A percentile compares a stretch with the other conserved stretches of the same genome.
Conservation (phyloP, 305 asterid species). For the Ruellia speciosa region DNA sequence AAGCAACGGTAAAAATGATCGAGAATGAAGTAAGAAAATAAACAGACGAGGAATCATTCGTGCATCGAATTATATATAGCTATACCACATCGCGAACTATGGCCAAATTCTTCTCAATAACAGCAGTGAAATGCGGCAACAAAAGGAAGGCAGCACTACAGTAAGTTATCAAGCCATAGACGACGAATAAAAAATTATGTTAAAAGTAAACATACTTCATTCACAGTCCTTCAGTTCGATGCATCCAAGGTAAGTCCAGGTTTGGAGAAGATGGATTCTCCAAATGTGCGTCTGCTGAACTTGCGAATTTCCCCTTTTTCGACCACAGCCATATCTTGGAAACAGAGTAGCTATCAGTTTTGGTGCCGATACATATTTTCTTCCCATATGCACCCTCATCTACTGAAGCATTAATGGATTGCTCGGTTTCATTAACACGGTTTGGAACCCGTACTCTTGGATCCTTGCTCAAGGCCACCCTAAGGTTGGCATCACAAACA, state of each 20-base stretch:
- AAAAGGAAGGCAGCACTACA: constrained; percentile 21
- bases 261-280: constrained; percentile 38
- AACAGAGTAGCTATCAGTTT: constrained; percentile 86
- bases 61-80: constrained; percentile 26
- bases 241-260: constrained; percentile 51
- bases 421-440: constrained; percentile 24
- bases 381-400: constrained; percentile 54
- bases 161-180: constrained; percentile 13
- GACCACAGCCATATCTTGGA: constrained; percentile 99
- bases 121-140: constrained; percentile 23
- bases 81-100: constrained; percentile 26
- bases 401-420: constrained; percentile 17
- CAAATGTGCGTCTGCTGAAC: constrained; percentile 38
- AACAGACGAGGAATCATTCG: constrained; percentile 3
- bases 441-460: constrained; percentile 21
- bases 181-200: constrained; percentile 23
- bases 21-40: background rate
- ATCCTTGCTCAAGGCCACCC: constrained; percentile 56
- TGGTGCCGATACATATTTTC: constrained; percentile 64
- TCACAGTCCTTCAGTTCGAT: constrained; percentile 41
- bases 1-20: constrained; percentile 9
- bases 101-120: constrained; percentile 26
- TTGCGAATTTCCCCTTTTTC: constrained; percentile 63
- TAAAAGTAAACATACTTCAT: constrained; percentile 19
- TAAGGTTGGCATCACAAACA: constrained; percentile 64